Evolutionary conservation across 1,284 basidiomycete species (phyloP), one percentile per base, ranked within the genome.

Genomic region (Inonotus hispidus): DNA sequence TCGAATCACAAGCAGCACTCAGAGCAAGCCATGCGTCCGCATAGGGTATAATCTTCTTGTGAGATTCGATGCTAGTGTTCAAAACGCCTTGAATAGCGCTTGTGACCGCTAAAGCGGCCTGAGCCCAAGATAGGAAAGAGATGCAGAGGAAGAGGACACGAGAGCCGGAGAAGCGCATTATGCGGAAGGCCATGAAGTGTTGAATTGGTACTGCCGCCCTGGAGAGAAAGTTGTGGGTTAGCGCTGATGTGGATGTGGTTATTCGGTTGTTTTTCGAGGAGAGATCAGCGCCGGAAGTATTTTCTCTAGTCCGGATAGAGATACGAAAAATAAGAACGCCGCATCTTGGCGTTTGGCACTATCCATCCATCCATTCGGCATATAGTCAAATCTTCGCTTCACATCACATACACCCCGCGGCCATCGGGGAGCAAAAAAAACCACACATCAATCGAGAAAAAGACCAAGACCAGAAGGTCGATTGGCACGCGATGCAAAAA

Each of bases 131-230:
- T 21, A 54, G 41, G 43, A 55, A 11, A 11, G 59, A 54, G 38
- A 60, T 53, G 41, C n/a, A 53, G 2, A 14, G 16, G 25, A 60
- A 60, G 41, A 60, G 39, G 41, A 54, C 21, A 2, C 14, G 23
- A 19, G 38, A 46, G 11, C 53, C 25, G 11, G 59, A 54, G 43
- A 60, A 60, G 25, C 53, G 52, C 43, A 60, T 47, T 37, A 60
- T 60, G 1, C 59, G 39, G 19, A 27, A 55, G 6, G 59, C 59
- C 59, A 60, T 60, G 45, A 55, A 60, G 53, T 55, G 59, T 37
- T 60, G 59, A 35, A 60, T 60, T n/a, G 59, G 59, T 7, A 60
- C 53, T 19, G 53, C 35, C 8, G 59, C 59, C 27, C 59, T 60
- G n/a, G 52, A 10, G 55, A 13, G 25, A 27, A 10, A 10, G n/a